Percentiles rank a stretch among this genome's conserved stretches.
Evolutionary conservation across 306 rosid species (phyloP).

Genomic region (Glycine soja): DNA sequence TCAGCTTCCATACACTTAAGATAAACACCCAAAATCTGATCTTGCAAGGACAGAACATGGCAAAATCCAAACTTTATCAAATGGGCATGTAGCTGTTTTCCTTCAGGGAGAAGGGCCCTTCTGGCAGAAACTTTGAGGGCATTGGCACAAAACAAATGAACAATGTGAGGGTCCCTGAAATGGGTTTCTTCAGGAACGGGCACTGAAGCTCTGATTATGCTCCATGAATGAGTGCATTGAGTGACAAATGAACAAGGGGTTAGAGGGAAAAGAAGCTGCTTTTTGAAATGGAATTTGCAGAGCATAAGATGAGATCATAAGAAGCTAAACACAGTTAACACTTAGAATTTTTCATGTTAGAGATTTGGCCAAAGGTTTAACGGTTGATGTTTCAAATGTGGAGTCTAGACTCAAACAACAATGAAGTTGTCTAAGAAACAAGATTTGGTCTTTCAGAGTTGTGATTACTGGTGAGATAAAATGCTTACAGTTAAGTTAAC

Average conservation of each 20-base stretch:
- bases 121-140: slow-evolving; percentile 68
- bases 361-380: neutral
- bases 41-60: slow-evolving; percentile 58
- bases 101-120: slow-evolving; percentile 59
- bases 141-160: slow-evolving; percentile 53
- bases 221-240: slow-evolving; percentile 39
- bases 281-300: slow-evolving; percentile 49
- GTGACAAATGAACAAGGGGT: slow-evolving; percentile 23
- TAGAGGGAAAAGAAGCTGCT: slow-evolving; percentile 50
- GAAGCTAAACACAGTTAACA: neutral
- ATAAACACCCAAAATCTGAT: slow-evolving; percentile 60
- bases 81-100: slow-evolving; percentile 69
- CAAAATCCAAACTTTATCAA: slow-evolving; percentile 62
- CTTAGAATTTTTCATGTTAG: neutral
- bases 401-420: no score
- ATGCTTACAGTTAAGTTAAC: no score
- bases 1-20: slow-evolving; percentile 55
- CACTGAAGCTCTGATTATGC: slow-evolving; percentile 46
- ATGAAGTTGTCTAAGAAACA: neutral
- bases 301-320: slow-evolving; percentile 36
- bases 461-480: no score
- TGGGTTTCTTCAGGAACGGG: slow-evolving; percentile 49
- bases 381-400: no score
- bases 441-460: neutral
- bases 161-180: slow-evolving; percentile 46